Evolutionary conservation across 371 early-diverging fungal genomes (phyloP), one percentile per base, ranked within the genome.

Genomic region (Haplosporangium sp.): DNA sequence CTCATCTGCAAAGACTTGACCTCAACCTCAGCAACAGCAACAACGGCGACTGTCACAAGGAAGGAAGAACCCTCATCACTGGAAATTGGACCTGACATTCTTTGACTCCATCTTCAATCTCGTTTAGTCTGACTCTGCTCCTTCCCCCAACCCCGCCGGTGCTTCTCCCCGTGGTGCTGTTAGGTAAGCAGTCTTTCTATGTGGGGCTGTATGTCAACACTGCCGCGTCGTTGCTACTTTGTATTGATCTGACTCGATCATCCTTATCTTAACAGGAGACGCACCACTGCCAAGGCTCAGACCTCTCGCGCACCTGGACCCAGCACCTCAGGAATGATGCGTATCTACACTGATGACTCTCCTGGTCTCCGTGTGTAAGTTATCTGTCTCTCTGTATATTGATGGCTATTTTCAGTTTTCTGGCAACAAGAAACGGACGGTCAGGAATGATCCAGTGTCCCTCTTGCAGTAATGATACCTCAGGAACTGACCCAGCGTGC

Each of bases 341-440:
- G 94, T 67, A 94, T 97, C 69, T 98, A 97, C 86, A 91, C 95
- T 45, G 98, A 97, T 73, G 98, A 98, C 77, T 91, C 98, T 37
- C 96, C 97, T 16, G 96, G 98, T 20, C 91, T 97, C 71, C 93
- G 93, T 83, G 96, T 96, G 94, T 95, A 89, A 83, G 89, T 89
- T 37, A 12, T 60, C 18, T 37, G 12, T 52, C 20, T 53, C 14
- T 36, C 36, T 54, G 23, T 13, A 38, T 54, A 10, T 3, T 10
- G 54, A 13, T 37, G 37, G 20, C 52, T 4, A 23, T 52, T 29
- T 29, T 29, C 29, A 29, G 29, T 1, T 29, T 9, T 2, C 10
- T 51, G 51, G 51, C 10, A 21, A 4, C 29, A 29, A 29, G 29
- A 29, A 29, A 29, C 29, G 29, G 29, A 29, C 29, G 29, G 29